These are phyloP conservation scores for Macrophomina tecta DNA, from an alignment of 2,329 filamentous ascomycete genomes.

Conservation along the genomic window DNA sequence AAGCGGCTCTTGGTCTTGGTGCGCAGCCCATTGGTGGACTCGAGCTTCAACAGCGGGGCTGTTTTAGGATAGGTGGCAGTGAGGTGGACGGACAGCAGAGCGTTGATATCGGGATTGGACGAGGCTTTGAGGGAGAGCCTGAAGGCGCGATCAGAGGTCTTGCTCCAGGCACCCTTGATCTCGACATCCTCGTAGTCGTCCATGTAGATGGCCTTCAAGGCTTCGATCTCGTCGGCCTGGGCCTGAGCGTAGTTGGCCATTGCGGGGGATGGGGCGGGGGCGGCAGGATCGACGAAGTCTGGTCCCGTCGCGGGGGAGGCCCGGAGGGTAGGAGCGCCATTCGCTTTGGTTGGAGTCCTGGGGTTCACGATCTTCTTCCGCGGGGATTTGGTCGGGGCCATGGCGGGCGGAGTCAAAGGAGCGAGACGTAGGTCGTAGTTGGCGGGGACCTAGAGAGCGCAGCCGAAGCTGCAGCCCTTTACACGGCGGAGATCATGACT, in stretches of 20 bases:
- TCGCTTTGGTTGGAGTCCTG: conserved; percentile 40
- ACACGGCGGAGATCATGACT: conserved; percentile 41
- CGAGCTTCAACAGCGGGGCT: conserved; percentile 72
- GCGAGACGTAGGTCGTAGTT: conserved; percentile 41
- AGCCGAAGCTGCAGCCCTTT: conserved; percentile 56
- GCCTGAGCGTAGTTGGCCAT: conserved; percentile 76
- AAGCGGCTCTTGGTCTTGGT: conserved; percentile 75
- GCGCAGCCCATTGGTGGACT: conserved; percentile 68
- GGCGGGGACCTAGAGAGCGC: conserved; percentile 46
- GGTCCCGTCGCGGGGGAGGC: conserved; percentile 37
- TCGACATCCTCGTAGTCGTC: conserved; percentile 83
- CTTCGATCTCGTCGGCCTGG: conserved; percentile 87
- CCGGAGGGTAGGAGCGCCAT: conserved; percentile 28
- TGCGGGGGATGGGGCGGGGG: conserved; percentile 34
- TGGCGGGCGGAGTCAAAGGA: conserved; percentile 44
- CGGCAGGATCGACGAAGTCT: conserved; percentile 27
- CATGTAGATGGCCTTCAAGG: conserved; percentile 83
- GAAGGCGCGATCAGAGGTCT: conserved; percentile 79
- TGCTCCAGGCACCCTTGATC: conserved; percentile 82
- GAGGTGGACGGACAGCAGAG: conserved; percentile 78
- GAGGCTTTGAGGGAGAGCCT: conserved; percentile 78
- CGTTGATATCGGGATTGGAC: conserved; percentile 72
- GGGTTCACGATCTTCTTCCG: conserved; percentile 47
- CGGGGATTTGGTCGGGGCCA: conserved; percentile 55
- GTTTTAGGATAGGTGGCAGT: conserved; percentile 93